Base-by-base conservation (phyloP, 2,329 filamentous ascomycete genomes). In the Pseudogymnoascus sp. region DNA sequence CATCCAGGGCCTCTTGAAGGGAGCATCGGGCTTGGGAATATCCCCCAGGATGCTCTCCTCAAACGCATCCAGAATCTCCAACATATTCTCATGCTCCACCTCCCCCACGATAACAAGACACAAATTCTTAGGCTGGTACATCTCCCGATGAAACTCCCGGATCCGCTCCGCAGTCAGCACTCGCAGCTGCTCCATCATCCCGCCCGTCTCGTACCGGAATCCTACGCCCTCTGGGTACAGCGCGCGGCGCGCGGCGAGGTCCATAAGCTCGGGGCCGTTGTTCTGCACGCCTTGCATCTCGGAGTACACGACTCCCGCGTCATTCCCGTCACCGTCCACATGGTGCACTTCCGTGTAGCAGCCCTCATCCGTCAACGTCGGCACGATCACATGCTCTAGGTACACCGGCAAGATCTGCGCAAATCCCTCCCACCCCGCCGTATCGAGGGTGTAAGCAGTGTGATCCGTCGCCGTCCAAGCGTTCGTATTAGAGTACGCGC, bases 201-300 rank as follows among this genome's bases (percentile, higher is more conserved):
- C 95, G 11, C 95, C 95, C n/a, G 95, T 99, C 77, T 99, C 95
- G 70, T 97, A 97, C 64, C 93, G 87, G 73, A 97, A 99, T 2
- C 95, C 95, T 63, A 96, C 86, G 57, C 90, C 89, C 74, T 95
- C 86, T 0, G 93, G 93, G 70, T 97, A 99, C 37, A 96, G 79
- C 51, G 95, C 79, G 2, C 90, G 86, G 42, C 90, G 87, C 62
- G 91, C 88, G 67, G 85, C 84, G 64, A 97, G 80, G 67, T 96
- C 91, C 84, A 97, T 96, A 64, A 97, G 84, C 74, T 96, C 91
- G 6, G 82, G 80, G 68, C 89, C 87, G 62, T 86, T 87, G 73
- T 96, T 96, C 73, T 97, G 90, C 1, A 96, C 86, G 23, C 88
- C 95, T 76, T 99, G 95, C 95, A 99, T 99, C 77, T 99, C 95